Base-by-base conservation (phyloP, 352 stramenopile genomes). In the Sclerospora graminicola region DNA sequence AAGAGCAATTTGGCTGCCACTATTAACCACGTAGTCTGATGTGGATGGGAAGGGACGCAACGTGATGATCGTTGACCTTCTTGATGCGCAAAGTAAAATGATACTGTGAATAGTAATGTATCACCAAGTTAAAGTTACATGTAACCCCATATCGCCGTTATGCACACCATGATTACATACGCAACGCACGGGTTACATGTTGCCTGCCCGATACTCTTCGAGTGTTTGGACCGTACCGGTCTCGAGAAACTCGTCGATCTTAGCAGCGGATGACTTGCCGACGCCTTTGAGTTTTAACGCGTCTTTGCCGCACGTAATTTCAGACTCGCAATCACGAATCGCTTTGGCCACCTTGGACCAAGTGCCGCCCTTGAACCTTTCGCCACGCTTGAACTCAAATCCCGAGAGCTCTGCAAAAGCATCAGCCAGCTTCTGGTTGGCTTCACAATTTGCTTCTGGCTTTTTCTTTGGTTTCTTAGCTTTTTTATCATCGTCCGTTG, bases 311-410 rank as follows among this genome's bases (percentile, higher is more conserved):
- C 60, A 69, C 14, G 48, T 66, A 62, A 94, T 81, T 18, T 60
- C 54, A 2, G 65, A 54, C 28, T 87, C 75, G 35, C 60, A 55
- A 21, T 90, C 77, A 16, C 76, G 76, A 34, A 94, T 84, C 4
- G 82, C 77, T 48, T 89, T 89, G 32, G 79, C 77, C 10, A 91
- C 82, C 51, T 94, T 94, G 28, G 80, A 89, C 75, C 79, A 94
- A 0, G 82, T 89, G 31, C 71, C 77, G 41, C 79, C 82, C 51
- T 89, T 90, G 59, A 94, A 91, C 39, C 66, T 74, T 35, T 94
- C 82, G 2, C 79, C 79, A 19, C 78, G 74, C 69, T 94, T 91
- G 54, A 91, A 94, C 36, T 94, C 77, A 38, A 90, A 90, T 15
- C 73, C 72, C n/a, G 79, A 82, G 21, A 94, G 69, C 49, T 94